Evolutionary conservation across 2,329 filamentous ascomycete species (phyloP), one percentile per base, ranked within the genome.

Genomic region (Cordyceps tenuipes): DNA sequence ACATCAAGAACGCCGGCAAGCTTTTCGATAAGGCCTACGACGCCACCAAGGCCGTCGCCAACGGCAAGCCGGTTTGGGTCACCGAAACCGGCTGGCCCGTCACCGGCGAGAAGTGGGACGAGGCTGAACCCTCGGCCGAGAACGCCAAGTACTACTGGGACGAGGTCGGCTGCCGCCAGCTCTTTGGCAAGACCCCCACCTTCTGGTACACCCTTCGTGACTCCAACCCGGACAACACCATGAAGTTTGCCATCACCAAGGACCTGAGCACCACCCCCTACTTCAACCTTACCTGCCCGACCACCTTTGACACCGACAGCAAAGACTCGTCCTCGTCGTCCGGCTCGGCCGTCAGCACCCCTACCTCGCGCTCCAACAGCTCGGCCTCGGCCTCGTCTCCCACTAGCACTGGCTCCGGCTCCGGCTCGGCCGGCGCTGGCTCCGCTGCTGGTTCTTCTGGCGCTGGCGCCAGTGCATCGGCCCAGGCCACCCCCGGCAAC

Each of bases 51-150:
- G 76, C 71, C 43, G 80, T 77, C 51, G 77, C 78, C 65, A 69
- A 70, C 31, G 77, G 75, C 66, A 82, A 82, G 75, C 78, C 77
- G 63, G 77, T 86, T 66, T 84, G 83, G 79, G 75, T 85, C 51
- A 84, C 82, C 21, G 84, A 88, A 77, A 86, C 82, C 13, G 85
- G 85, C 67, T 88, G 84, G 85, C 85, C 86, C 55, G 75, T 77
- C 54, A 72, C 69, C 41, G 86, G 86, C 44, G 68, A 75, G 12
- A 74, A 75, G 55, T 80, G 78, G 72, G 82, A 83, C 57, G 65
- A 79, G 70, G 85, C 81, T 57, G 77, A 79, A 10, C 69, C 86
- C 53, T 81, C 76, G 63, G 71, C 80, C 34, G 70, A 75, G 36
- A 88, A 88, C 69, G 82, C 85, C 62, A 78, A 84, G 75, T 77